Evolutionary conservation across 768 basidiomycete genomes (phyloP).

Genomic region (Mycena metata): DNA sequence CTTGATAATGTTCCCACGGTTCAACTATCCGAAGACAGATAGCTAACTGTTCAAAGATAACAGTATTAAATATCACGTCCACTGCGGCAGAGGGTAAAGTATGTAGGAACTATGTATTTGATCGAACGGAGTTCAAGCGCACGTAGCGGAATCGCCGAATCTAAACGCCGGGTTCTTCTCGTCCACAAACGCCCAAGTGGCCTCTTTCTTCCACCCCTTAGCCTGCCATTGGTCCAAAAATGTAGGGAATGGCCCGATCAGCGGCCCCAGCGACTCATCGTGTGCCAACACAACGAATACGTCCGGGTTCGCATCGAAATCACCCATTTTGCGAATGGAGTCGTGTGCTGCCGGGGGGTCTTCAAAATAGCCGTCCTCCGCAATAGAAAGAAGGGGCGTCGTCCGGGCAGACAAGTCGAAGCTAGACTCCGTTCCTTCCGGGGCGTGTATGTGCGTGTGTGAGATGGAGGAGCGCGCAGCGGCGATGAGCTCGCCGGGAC

Average conservation of each 20-base stretch:
- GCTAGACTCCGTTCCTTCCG: background rate
- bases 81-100: no score
- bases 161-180: constrained; percentile 8
- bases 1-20: no score
- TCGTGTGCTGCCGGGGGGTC: constrained; percentile 20
- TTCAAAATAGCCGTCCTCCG: constrained; percentile 20
- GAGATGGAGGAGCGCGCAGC: constrained; percentile 20
- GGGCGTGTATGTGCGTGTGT: constrained; percentile 18
- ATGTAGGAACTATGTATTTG: no score
- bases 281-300: constrained; percentile 40
- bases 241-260: constrained; percentile 34
- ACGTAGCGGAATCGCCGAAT: background rate
- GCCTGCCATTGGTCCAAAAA: constrained; percentile 37
- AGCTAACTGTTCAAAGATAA: no score
- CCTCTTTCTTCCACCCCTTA: constrained; percentile 38
- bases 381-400: constrained; percentile 21
- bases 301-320: constrained; percentile 38
- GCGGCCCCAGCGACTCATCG: constrained; percentile 32
- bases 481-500: constrained; percentile 29
- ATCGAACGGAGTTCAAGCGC: no score
- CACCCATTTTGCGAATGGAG: constrained; percentile 22
- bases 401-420: no score
- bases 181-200: constrained; percentile 8
- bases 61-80: no score
- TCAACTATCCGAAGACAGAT: no score